Evolutionary conservation across 1,139 yeast species (phyloP).

Genomic region (Suhomyces ambrosiae): DNA sequence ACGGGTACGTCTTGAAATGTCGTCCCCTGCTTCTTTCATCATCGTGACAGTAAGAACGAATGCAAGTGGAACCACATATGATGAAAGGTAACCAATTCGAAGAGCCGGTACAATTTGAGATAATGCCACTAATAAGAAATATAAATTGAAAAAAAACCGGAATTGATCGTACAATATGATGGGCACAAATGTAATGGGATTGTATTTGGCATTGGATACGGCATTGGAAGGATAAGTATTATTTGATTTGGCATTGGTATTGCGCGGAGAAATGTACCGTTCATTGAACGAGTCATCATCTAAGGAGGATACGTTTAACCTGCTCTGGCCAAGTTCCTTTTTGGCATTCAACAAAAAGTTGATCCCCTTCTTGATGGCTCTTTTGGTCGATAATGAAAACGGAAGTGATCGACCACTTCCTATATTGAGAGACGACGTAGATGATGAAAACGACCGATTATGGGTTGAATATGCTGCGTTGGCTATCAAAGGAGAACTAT

Average conservation of each 20-base stretch:
- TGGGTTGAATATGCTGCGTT: constrained; percentile 17
- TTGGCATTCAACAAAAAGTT: constrained; percentile 30
- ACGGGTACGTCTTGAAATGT: constrained; percentile 83
- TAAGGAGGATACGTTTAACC: constrained; percentile 16
- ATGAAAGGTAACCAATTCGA: constrained; percentile 89
- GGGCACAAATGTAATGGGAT: constrained; percentile 86
- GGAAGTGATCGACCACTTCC: constrained; percentile 16
- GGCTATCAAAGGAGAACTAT: constrained; percentile 34
- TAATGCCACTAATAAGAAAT: constrained; percentile 87
- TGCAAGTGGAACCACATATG: constrained; percentile 90
- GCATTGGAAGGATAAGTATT: constrained; percentile 69
- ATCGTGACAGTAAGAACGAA: constrained; percentile 91
- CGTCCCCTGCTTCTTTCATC: constrained; percentile 95
- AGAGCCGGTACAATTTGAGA: constrained; percentile 92
- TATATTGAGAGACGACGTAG: constrained; percentile 22
- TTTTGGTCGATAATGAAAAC: constrained; percentile 18
- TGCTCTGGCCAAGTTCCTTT: constrained; percentile 30
- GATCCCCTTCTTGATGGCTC: constrained; percentile 19
- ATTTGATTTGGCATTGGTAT: constrained; percentile 23
- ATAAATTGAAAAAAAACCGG: constrained; percentile 92
- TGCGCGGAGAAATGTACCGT: constrained; percentile 42
- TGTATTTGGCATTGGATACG: constrained; percentile 91
- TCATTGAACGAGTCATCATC: constrained; percentile 21
- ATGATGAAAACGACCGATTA: constrained; percentile 26
- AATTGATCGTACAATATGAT: constrained; percentile 90